These are phyloP conservation scores for Gracilaria caudata DNA, from an alignment of 23 red algal genomes.

Conservation along the genomic window DNA sequence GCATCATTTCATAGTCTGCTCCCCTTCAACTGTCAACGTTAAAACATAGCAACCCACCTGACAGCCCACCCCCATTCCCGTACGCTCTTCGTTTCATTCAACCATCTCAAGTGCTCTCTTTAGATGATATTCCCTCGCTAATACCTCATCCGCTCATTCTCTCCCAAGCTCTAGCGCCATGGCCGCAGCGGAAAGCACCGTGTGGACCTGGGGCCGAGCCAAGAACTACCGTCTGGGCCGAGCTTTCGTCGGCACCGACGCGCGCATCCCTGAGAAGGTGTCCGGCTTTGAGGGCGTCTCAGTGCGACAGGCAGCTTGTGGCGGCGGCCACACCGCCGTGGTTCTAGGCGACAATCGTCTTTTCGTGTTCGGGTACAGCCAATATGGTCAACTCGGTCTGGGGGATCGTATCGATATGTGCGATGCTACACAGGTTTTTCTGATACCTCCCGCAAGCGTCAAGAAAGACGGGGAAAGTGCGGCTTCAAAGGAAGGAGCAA, in stretches of 20 bases:
- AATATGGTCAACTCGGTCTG: conserved; percentile 97
- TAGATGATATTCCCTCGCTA: background rate
- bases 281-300: conserved; percentile 50
- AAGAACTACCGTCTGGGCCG: conserved; percentile 97
- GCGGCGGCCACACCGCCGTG: conserved; percentile 93
- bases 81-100: background rate
- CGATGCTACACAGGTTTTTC: conserved; percentile 64
- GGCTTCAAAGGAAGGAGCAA: conserved; percentile 17
- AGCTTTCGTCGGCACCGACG: conserved; percentile 65
- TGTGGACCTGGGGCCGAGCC: conserved; percentile 93
- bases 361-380: conserved; percentile 85
- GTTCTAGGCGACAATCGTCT: conserved; percentile 70
- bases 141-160: background rate
- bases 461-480: background rate
- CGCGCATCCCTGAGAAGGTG: conserved; percentile 68
- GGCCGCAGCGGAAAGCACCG: conserved; percentile 73
- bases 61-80: background rate
- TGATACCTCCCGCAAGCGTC: conserved; percentile 36
- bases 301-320: conserved; percentile 69
- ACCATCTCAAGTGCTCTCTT: background rate
- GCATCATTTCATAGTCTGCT: background rate
- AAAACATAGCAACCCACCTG: background rate
- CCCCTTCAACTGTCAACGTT: background rate
- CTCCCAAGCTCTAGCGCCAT: conserved; percentile 10
- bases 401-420: conserved; percentile 87